These are phyloP conservation scores for Talinum fruticosum DNA, from an alignment of 148 eudicot genomes.

Conservation along the genomic window DNA sequence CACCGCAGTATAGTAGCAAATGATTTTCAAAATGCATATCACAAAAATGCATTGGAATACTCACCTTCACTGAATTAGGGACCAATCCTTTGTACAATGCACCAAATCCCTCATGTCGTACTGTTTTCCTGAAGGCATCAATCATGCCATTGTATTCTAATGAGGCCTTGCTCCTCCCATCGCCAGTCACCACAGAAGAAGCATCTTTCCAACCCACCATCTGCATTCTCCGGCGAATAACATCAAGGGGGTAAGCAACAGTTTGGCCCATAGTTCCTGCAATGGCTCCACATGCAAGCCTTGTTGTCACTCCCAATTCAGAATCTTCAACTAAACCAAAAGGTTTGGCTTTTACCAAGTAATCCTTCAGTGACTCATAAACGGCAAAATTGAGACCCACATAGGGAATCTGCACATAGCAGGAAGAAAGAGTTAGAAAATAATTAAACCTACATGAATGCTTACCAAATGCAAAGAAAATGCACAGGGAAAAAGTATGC, in stretches of 20 bases:
- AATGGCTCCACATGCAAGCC: conserved; percentile 92
- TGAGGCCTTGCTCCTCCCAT: conserved; percentile 57
- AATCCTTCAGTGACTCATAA: conserved; percentile 86
- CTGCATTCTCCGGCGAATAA: conserved; percentile 90
- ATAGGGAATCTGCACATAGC: conserved; percentile 64
- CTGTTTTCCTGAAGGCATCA: conserved; percentile 85
- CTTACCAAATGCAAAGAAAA: neutral
- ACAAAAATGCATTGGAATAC: conserved; percentile 20
- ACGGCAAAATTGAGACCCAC: conserved; percentile 97
- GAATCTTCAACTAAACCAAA: conserved; percentile 62
- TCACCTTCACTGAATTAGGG: conserved; percentile 92
- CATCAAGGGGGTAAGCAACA: conserved; percentile 95
- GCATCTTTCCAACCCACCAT: conserved; percentile 95
- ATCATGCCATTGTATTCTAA: conserved; percentile 85
- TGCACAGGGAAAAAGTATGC: neutral
- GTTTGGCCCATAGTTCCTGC: conserved; percentile 95
- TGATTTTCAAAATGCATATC: too few relatives aligned
- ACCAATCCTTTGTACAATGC: conserved; percentile 95
- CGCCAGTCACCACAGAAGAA: conserved; percentile 70
- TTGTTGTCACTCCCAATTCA: conserved; percentile 73
- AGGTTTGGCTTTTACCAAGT: conserved; percentile 59
- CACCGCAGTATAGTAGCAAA: neutral
- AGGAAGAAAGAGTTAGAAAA: neutral
- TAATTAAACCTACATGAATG: neutral
- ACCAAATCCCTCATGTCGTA: conserved; percentile 70